These are phyloP conservation scores for Melaleuca quinquenervia DNA, from an alignment of 345 rosid species.

Conservation along the genomic window DNA sequence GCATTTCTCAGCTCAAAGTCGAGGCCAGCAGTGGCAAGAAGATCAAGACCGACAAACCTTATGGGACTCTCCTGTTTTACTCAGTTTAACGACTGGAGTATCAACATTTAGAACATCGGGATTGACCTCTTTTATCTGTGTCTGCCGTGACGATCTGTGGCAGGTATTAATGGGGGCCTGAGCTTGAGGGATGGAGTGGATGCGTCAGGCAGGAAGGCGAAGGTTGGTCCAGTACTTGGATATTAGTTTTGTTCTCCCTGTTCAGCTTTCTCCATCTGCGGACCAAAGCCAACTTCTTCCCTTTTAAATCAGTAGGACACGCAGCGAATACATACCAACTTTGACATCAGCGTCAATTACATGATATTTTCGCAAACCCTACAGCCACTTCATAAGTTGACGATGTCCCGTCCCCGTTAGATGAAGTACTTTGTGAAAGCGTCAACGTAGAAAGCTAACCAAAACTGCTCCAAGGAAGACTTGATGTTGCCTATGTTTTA, in stretches of 20 bases:
- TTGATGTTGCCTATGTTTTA: not conserved
- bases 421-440: not conserved
- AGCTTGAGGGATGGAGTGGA: conserved; percentile 55
- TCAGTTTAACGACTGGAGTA: not conserved
- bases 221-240: conserved; percentile 11
- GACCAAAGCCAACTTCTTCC: not conserved
- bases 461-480: not conserved
- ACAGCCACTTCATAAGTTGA: not conserved
- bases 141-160: not conserved
- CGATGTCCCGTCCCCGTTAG: not conserved
- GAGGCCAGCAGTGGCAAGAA: conserved; percentile 42
- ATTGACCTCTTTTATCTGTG: not conserved
- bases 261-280: not conserved
- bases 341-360: not conserved
- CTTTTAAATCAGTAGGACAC: not conserved
- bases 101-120: not conserved
- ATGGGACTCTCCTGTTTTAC: conserved; percentile 17
- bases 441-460: not conserved
- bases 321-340: not conserved
- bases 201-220: conserved; percentile 82
- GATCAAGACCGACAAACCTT: conserved; percentile 78
- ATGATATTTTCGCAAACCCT: not conserved
- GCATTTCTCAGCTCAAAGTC: conserved; percentile 36
- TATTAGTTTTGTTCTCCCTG: not conserved
- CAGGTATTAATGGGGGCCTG: conserved; percentile 77